Percentiles rank a stretch among this genome's conserved stretches.
Evolutionary conservation across 106 monocot species (phyloP).

Genomic region (Amphibolis antarctica): DNA sequence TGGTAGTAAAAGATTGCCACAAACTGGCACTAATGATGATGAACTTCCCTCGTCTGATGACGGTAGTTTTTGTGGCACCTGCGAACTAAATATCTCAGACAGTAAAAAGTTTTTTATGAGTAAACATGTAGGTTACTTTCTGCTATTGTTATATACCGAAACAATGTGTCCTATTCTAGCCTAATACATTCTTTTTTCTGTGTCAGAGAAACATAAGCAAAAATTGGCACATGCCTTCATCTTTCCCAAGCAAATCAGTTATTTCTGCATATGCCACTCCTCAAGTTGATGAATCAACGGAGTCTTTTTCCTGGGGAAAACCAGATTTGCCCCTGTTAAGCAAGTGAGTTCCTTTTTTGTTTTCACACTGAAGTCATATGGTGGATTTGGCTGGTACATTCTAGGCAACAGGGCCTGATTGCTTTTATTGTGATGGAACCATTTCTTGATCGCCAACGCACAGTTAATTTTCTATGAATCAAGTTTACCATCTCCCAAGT

Average conservation of each 20-base stretch:
- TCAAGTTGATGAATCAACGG: conserved; percentile 81
- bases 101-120: conserved; percentile 59
- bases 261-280: conserved; percentile 62
- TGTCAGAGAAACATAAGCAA: conserved; percentile 97
- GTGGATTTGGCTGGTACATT: neutral
- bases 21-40: conserved; percentile 18
- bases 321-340: conserved; percentile 67
- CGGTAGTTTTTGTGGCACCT: conserved; percentile 4
- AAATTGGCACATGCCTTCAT: conserved; percentile 84
- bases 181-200: conserved; percentile 2
- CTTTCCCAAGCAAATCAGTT: conserved; percentile 77
- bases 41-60: conserved; percentile 14
- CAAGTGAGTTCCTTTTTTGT: conserved; percentile 43
- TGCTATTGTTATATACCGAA: neutral
- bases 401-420: neutral
- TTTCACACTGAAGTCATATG: neutral
- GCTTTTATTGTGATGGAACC: too few species aligned
- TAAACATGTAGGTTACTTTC: conserved; percentile 44
- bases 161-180: neutral
- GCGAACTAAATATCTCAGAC: conserved; percentile 16
- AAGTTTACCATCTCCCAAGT: too few species aligned
- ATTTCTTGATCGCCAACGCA: too few species aligned
- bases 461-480: too few species aligned
- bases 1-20: conserved; percentile 26
- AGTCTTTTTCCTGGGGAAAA: conserved; percentile 86